Percentiles rank a stretch among this genome's conserved stretches.
Conservation (phyloP, 768 basidiomycete genomes). For the Psilocybe cubensis region DNA sequence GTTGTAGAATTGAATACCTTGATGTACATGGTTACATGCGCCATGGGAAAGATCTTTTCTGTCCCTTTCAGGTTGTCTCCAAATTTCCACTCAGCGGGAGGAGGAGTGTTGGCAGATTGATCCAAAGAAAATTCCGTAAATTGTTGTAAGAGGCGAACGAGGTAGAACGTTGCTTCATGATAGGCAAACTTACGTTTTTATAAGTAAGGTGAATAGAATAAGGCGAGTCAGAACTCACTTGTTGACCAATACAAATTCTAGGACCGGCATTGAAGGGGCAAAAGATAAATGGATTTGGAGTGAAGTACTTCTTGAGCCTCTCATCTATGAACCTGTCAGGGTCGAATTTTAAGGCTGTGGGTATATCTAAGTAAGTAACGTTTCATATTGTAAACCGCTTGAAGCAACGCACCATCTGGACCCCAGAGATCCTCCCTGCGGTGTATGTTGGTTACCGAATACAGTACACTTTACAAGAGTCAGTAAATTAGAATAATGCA, state of each 20-base stretch:
- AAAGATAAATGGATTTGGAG: slow-evolving; percentile 69
- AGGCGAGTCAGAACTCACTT: slow-evolving; percentile 17
- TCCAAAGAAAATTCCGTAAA: slow-evolving; percentile 47
- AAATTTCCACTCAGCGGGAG: slow-evolving; percentile 29
- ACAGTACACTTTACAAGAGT: slow-evolving; percentile 25
- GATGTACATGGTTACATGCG: slow-evolving; percentile 47
- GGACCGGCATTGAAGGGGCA: slow-evolving; percentile 72
- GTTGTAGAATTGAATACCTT: slow-evolving; percentile 30
- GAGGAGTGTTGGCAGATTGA: slow-evolving; percentile 33
- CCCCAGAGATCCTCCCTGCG: slow-evolving; percentile 59
- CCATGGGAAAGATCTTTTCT: slow-evolving; percentile 43
- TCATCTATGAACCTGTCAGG: slow-evolving; percentile 69
- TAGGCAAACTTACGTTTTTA: slow-evolving; percentile 57
- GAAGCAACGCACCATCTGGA: slow-evolving; percentile 48
- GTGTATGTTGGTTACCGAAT: slow-evolving; percentile 40
- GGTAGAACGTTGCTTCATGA: slow-evolving; percentile 60
- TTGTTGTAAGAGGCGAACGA: slow-evolving; percentile 53
- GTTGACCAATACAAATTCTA: slow-evolving; percentile 58
- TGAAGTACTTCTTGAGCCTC: slow-evolving; percentile 53
- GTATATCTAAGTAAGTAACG: neutral
- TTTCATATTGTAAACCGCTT: neutral
- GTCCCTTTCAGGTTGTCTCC: slow-evolving; percentile 33
- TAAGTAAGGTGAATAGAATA: slow-evolving; percentile 13
- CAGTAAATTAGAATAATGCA: neutral
- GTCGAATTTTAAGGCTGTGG: slow-evolving; percentile 55